Base-by-base conservation (phyloP, 2,329 filamentous ascomycete genomes). In the Hypoxylon sp. region DNA sequence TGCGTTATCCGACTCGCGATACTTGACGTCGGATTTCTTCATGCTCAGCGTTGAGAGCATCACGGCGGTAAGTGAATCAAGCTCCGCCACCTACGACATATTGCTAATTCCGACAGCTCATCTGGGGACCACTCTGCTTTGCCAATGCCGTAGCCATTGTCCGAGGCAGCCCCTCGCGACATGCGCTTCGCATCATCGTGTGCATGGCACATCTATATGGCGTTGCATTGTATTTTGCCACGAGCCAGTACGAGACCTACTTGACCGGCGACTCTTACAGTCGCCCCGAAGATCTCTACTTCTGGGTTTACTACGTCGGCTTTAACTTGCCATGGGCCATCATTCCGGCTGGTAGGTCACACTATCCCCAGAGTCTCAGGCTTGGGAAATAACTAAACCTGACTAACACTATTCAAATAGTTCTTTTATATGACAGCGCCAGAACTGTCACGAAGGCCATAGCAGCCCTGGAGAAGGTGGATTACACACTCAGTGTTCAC, bases 11-110 rank as follows among this genome's bases (percentile, higher is more conserved):
- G 91, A 96, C 73, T 95, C 91, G 45, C 81, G 91, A 31, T 96
- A 96, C 67, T 75, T 96, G 62, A 91, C 87, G 2, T 84, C 86
- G 12, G 89, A 94, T 66, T 80, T 87, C 1, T 91, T 96, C 64
- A 91, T 94, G 62, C 76, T 96, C n/a, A 92, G 89, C 69, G 87
- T 96, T 70, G 91, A 96, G 77, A 84, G 81, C 12, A 83, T 96
- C 56, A 96, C 91, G 1, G 85, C 85, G 30, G 88, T 92, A 73
- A 65, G 84, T 57, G n/a, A 59, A 15, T 13, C 26, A 29, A n/a
- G n/a, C n/a, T n/a, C n/a, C 7, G 2, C 9, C 27, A 32, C 20
- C 26, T n/a, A n/a, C n/a, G n/a, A n/a, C n/a, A n/a, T n/a, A 6
- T 34, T 50, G 12, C 41, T 43, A 2, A 48, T 19, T 17, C 17